Percentiles rank a stretch among this genome's conserved stretches.
Conservation (phyloP, 805 yeast genomes). For the Pichia phayaonensis region DNA sequence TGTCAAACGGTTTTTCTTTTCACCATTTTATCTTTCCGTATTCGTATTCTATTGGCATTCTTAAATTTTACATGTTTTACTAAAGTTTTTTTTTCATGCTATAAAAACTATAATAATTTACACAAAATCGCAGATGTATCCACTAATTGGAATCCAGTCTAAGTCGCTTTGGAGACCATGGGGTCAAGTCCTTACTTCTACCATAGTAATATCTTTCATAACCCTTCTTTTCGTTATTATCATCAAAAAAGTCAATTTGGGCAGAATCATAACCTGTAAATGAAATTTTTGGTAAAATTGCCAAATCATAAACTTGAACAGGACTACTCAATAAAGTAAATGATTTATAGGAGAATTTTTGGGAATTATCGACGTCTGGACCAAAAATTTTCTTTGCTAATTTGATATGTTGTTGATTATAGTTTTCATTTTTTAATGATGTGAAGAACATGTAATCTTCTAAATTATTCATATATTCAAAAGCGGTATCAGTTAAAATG, state of each 20-base stretch:
- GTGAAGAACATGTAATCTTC: slow-evolving; percentile 18
- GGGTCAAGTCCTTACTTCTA: slow-evolving; percentile 19
- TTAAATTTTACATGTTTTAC: background rate
- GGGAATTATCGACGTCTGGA: slow-evolving; percentile 17
- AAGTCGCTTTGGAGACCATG: slow-evolving; percentile 16
- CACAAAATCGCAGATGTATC: background rate
- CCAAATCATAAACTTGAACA: slow-evolving; percentile 26
- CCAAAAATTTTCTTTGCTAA: slow-evolving; percentile 19
- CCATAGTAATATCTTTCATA: slow-evolving; percentile 21
- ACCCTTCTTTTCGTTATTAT: slow-evolving; percentile 21
- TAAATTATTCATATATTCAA: slow-evolving; percentile 24
- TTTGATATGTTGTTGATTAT: slow-evolving; percentile 5
- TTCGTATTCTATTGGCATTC: background rate
- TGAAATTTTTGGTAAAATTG: slow-evolving; percentile 24
- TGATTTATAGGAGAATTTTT: slow-evolving; percentile 19
- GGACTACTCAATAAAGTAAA: slow-evolving; percentile 24
- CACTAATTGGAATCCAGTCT: slow-evolving; percentile 13
- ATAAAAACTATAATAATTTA: background rate
- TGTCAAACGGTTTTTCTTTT: background rate
- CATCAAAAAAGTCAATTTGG: slow-evolving; percentile 20
- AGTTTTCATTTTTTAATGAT: slow-evolving; percentile 16
- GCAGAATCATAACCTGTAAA: slow-evolving; percentile 23
- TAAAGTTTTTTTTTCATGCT: too few species aligned
- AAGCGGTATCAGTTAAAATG: slow-evolving; percentile 26
- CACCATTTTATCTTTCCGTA: too few species aligned